Evolutionary conservation across 768 basidiomycete genomes (phyloP), one percentile per base, ranked within the genome.

Genomic region (Leccinum variicolor): DNA sequence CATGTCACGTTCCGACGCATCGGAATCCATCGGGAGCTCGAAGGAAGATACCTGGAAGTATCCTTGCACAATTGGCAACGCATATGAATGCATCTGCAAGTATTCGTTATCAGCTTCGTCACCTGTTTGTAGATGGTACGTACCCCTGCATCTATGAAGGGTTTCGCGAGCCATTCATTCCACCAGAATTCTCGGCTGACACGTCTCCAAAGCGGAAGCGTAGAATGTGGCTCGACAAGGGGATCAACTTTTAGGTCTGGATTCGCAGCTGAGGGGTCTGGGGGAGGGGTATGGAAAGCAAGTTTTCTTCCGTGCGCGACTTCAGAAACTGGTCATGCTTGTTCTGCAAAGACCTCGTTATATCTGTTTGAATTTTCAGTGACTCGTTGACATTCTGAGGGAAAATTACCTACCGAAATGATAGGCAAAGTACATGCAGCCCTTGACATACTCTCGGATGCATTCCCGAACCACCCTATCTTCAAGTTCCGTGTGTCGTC

Each of bases 171-270:
- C 80, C 85, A 86, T 65, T 94, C 91, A 66, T 98, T 99, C 93
- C 94, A 98, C 90, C 94, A 98, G 70, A 92, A 98, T 46, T 90
- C 87, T 49, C 82, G 81, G 64, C 98, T 92, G 1, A 94, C 91
- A 11, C 94, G 79, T 26, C 94, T 81, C 94, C 96, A 98, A 3
- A 98, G 79, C 0, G 97, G 95, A 14, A 95, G 79, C 0, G 84
- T 84, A 1, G 87, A 76, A 58, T 83, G 79, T 0, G 93, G 92
- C 69, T 97, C 94, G 11, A 79, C 76, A 23, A 90, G 72, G 10
- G 80, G 74, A 49, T 86, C 80, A 15, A 80, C 72, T 31, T 77
- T 77, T 48, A 72, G 75, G 36, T 65, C 73, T 62, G 36, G 65
- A 65, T 58, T 57, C 61, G 54, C 59, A 45, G n/a, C 53, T 25